A percentile compares a stretch with the other conserved stretches of the same genome.
phyloP scores from a whole-genome alignment of 1,139 yeast species.

The Pichia sp. region DNA sequence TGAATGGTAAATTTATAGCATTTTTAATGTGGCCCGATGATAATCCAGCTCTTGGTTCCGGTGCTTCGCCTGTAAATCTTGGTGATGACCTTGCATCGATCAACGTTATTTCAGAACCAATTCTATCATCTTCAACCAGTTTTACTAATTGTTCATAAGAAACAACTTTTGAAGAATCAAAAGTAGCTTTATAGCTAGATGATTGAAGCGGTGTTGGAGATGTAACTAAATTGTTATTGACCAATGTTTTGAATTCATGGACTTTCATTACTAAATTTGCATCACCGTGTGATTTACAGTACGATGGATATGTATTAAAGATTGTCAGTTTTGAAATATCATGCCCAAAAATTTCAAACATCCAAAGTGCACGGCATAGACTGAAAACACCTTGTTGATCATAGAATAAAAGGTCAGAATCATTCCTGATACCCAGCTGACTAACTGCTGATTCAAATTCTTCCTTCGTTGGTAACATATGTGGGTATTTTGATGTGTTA shows the following conservation, averaged over 20 bases:
- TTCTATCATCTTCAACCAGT: conserved; percentile 44
- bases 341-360: conserved; percentile 73
- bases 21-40: conserved; percentile 88
- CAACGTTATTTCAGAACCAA: conserved; percentile 44
- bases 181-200: conserved; percentile 35
- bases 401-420: conserved; percentile 70
- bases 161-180: conserved; percentile 45
- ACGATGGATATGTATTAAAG: conserved; percentile 61
- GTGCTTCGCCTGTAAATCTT: conserved; percentile 69
- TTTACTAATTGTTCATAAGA: conserved; percentile 56
- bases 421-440: conserved; percentile 38
- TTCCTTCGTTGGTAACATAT: conserved; percentile 68
- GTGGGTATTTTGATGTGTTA: conserved; percentile 60
- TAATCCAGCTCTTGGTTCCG: conserved; percentile 85
- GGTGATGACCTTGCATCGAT: conserved; percentile 78
- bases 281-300: conserved; percentile 30
- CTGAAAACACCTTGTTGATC: conserved; percentile 82
- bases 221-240: conserved; percentile 22
- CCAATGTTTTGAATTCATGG: conserved; percentile 19
- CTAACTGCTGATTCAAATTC: conserved; percentile 51
- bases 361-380: conserved; percentile 90
- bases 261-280: conserved; percentile 28
- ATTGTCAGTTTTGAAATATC: conserved; percentile 46
- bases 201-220: conserved; percentile 23
- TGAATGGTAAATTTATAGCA: conserved; percentile 70